Conservation (phyloP, 805 yeast species). For the Monosporozyma servazzii region DNA sequence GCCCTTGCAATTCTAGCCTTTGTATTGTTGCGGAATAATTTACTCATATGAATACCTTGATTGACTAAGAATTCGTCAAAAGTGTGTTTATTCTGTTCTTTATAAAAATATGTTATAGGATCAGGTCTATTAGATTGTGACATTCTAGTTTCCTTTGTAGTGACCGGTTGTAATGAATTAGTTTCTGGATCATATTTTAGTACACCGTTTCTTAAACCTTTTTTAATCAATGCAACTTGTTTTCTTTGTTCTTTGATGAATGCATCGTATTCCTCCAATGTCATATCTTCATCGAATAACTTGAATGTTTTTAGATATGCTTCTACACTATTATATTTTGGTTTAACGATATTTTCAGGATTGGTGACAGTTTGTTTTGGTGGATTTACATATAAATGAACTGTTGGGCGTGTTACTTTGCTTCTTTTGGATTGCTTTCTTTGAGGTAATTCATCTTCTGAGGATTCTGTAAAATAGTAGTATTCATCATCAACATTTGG, state of each 20-base stretch:
- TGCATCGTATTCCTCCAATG: conserved; percentile 50
- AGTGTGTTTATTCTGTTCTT: conserved; percentile 36
- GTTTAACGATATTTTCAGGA: conserved; percentile 47
- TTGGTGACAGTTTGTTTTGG: conserved; percentile 47
- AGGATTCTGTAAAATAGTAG: conserved; percentile 25
- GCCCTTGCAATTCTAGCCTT: conserved; percentile 57
- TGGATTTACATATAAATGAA: conserved; percentile 29
- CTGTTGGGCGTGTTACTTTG: conserved; percentile 18
- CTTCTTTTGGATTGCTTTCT: conserved; percentile 8
- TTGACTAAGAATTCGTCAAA: conserved; percentile 65
- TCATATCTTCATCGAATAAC: conserved; percentile 52
- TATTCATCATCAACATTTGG: conserved; percentile 10
- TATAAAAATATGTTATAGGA: conserved; percentile 33
- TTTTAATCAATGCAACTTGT: conserved; percentile 36
- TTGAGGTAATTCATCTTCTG: conserved; percentile 21
- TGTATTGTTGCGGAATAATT: conserved; percentile 56
- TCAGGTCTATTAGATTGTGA: conserved; percentile 38
- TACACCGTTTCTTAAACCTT: conserved; percentile 38
- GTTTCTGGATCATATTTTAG: conserved; percentile 36
- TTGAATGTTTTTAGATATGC: conserved; percentile 47
- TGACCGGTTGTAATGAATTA: conserved; percentile 33
- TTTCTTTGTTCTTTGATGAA: conserved; percentile 45
- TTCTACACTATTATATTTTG: conserved; percentile 35
- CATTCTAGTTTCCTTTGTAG: conserved; percentile 34
- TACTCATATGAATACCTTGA: conserved; percentile 68